phyloP scores from a whole-genome alignment of 176 grass and related monocot genomes.

The Triticum urartu region DNA sequence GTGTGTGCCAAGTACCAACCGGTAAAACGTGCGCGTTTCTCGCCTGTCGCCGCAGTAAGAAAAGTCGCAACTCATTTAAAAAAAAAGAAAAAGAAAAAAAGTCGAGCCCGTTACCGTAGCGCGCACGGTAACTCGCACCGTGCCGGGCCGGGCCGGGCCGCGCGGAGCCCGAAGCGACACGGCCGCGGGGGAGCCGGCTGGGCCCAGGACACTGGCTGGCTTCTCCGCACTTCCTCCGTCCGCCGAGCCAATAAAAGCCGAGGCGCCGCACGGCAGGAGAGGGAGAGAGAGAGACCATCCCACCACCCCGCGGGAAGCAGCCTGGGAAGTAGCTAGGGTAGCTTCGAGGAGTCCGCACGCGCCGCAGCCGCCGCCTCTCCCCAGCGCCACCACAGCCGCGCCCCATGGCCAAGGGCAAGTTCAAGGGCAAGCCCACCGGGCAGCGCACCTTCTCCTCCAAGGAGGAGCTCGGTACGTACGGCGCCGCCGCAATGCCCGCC shows the following conservation, averaged over 20 bases:
- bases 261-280: neutral
- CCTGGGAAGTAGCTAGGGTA: neutral
- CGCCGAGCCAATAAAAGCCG: conserved; percentile 9
- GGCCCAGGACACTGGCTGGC: neutral
- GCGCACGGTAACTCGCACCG: neutral
- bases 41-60: too few species aligned
- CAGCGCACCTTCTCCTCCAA: conserved; percentile 67
- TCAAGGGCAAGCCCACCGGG: conserved; percentile 91
- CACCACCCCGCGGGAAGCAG: neutral
- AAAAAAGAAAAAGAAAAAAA: neutral
- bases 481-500: neutral
- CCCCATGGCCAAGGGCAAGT: conserved; percentile 83
- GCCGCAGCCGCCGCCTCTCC: neutral
- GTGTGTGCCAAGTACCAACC: too few species aligned
- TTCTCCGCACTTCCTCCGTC: neutral
- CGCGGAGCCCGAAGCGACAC: neutral
- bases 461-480: conserved; percentile 75
- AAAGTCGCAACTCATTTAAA: too few species aligned
- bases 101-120: neutral
- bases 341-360: neutral
- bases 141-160: neutral
- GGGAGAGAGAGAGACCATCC: neutral
- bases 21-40: too few species aligned
- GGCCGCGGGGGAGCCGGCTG: neutral
- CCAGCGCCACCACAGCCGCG: neutral